Evolutionary conservation across 192 early-diverging fungal species (phyloP).

Genomic region (Rhizophagus sp.): DNA sequence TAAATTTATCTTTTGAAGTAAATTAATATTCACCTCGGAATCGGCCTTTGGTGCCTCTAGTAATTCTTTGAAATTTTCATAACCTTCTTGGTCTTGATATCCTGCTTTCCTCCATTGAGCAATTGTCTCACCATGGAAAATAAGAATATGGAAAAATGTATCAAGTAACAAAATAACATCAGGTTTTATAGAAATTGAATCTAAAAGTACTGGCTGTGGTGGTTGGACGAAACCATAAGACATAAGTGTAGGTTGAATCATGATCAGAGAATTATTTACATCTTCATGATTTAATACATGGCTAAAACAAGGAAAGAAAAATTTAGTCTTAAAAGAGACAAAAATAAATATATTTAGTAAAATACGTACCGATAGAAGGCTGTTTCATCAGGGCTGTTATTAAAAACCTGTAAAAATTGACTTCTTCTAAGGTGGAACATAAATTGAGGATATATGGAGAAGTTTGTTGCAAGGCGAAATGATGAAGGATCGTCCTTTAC

Average conservation of each 20-base stretch:
- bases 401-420: conserved; percentile 99
- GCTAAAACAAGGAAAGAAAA: conserved; percentile 48
- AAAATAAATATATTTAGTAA: neutral
- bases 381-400: conserved; percentile 98
- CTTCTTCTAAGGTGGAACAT: conserved; percentile 98
- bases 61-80: conserved; percentile 91
- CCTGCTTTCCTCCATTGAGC: conserved; percentile 95
- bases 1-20: neutral
- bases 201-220: conserved; percentile 90
- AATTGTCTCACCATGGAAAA: conserved; percentile 98
- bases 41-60: conserved; percentile 89
- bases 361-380: conserved; percentile 75
- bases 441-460: conserved; percentile 99
- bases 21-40: conserved; percentile 57
- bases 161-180: conserved; percentile 92
- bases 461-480: conserved; percentile 89
- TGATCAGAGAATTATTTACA: conserved; percentile 95
- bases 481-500: conserved; percentile 91
- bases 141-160: conserved; percentile 99
- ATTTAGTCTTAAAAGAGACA: neutral
- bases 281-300: conserved; percentile 95
- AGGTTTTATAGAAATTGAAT: conserved; percentile 97
- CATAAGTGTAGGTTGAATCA: conserved; percentile 98
- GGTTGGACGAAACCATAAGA: conserved; percentile 85
- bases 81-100: conserved; percentile 93